These are phyloP conservation scores for Colletotrichum costaricense DNA, from an alignment of 2,329 filamentous ascomycete species.

Conservation along the genomic window DNA sequence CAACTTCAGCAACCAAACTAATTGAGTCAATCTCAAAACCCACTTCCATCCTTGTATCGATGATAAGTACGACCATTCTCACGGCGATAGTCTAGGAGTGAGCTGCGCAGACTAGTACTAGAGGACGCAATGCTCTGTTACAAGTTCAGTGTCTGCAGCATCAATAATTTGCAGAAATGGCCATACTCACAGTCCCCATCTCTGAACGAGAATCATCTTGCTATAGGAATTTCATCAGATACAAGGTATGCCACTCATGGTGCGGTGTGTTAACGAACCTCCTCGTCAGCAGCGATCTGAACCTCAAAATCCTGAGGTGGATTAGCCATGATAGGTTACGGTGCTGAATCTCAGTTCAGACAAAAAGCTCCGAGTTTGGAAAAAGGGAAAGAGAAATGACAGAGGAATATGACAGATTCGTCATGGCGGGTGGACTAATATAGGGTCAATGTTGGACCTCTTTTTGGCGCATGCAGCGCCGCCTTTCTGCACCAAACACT, in stretches of 20 bases:
- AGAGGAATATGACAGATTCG: not conserved
- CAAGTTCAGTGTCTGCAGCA: not conserved
- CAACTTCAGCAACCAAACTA: not conserved
- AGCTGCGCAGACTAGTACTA: constrained; percentile 45
- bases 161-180: not conserved
- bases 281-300: not conserved
- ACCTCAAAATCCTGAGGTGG: not conserved
- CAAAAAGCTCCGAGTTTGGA: not conserved
- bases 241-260: not conserved
- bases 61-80: constrained; percentile 27
- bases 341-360: not conserved
- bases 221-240: not conserved
- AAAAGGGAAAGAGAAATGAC: not conserved
- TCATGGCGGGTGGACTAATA: not conserved
- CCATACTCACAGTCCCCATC: not conserved
- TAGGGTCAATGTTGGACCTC: not conserved
- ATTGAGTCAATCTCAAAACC: not conserved
- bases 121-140: constrained; percentile 32
- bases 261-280: not conserved
- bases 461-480: not conserved
- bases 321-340: not conserved
- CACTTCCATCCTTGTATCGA: constrained; percentile 38
- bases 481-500: not conserved
- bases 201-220: not conserved
- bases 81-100: constrained; percentile 34